phyloP scores from a whole-genome alignment of 345 rosid genomes.

The Acer yangbiense region DNA sequence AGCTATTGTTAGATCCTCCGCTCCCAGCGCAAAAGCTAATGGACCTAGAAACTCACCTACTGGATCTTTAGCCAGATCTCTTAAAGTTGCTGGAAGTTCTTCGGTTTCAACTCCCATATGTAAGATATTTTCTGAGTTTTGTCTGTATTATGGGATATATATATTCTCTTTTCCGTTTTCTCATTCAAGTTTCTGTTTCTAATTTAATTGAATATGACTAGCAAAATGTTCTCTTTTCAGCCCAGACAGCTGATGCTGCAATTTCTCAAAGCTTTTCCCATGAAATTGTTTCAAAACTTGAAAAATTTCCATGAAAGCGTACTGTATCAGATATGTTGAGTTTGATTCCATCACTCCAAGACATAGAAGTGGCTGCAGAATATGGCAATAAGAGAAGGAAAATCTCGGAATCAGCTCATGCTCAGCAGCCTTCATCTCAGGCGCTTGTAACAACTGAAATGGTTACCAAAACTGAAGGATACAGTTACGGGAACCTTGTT shows the following conservation, averaged over 20 bases:
- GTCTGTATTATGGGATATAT: conserved; percentile 15
- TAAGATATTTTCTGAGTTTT: conserved; percentile 54
- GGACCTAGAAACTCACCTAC: conserved; percentile 46
- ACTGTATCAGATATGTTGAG: conserved; percentile 67
- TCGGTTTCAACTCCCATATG: conserved; percentile 68
- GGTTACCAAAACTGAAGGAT: conserved; percentile 49
- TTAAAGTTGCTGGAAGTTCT: conserved; percentile 42
- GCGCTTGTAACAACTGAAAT: conserved; percentile 42
- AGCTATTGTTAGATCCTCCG: conserved; percentile 42
- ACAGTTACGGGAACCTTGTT: conserved; percentile 75
- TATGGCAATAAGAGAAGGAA: conserved; percentile 52
- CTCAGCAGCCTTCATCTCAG: conserved; percentile 48
- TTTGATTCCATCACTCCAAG: conserved; percentile 82
- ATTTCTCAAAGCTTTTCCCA: conserved; percentile 35
- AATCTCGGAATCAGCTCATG: conserved; percentile 38
- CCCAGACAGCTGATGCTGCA: conserved; percentile 50
- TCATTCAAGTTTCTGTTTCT: not conserved
- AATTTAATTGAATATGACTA: conserved; percentile 29
- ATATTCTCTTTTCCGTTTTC: conserved; percentile 9
- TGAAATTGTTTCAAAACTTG: conserved; percentile 46
- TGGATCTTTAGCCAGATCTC: conserved; percentile 45
- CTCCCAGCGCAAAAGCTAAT: conserved; percentile 45
- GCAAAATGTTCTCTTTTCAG: conserved; percentile 44
- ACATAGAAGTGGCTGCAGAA: conserved; percentile 40
- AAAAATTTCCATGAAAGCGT: conserved; percentile 61